A percentile compares a stretch with the other conserved stretches of the same genome.
Evolutionary conservation across 208 protist species (phyloP).

Genomic region (Plasmodiophora brassicae): DNA sequence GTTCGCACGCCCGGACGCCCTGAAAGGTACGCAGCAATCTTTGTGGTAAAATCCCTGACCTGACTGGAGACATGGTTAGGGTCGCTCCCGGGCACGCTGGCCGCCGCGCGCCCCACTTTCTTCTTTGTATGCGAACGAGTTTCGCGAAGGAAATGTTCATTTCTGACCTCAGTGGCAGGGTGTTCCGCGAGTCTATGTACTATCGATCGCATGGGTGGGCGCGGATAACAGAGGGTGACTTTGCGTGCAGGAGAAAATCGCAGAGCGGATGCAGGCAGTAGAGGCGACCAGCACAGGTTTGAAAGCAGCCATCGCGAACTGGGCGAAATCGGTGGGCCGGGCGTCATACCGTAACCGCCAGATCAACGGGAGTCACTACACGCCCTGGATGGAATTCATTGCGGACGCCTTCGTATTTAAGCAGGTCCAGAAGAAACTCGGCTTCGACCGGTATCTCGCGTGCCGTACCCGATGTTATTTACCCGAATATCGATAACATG

Average conservation of each 20-base stretch:
- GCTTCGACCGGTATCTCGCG: conserved; percentile 48
- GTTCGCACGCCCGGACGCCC: conserved; percentile 54
- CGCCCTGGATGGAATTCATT: conserved; percentile 50
- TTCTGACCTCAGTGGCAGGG: not conserved
- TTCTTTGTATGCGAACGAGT: conserved; percentile 67
- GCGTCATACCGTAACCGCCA: not conserved
- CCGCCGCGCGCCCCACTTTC: conserved; percentile 59
- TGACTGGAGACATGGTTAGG: not conserved
- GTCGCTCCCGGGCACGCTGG: conserved; percentile 35
- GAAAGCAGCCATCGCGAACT: not conserved
- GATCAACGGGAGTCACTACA: conserved; percentile 38
- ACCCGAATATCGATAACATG: not conserved
- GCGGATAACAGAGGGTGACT: no score
- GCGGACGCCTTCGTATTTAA: conserved; percentile 55
- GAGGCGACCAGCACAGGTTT: not conserved
- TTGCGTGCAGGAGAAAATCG: conserved; percentile 6
- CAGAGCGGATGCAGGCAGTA: not conserved
- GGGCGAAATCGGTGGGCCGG: conserved; percentile 14
- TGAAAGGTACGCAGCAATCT: conserved; percentile 53
- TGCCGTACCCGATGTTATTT: not conserved
- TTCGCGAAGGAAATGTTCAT: conserved; percentile 61
- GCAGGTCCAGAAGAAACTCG: conserved; percentile 46
- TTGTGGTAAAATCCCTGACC: not conserved
- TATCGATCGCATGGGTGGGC: not conserved
- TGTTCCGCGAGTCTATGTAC: not conserved